These are phyloP conservation scores for Trichoderma simmonsii DNA, from an alignment of 2,329 filamentous ascomycete genomes.

Conservation along the genomic window DNA sequence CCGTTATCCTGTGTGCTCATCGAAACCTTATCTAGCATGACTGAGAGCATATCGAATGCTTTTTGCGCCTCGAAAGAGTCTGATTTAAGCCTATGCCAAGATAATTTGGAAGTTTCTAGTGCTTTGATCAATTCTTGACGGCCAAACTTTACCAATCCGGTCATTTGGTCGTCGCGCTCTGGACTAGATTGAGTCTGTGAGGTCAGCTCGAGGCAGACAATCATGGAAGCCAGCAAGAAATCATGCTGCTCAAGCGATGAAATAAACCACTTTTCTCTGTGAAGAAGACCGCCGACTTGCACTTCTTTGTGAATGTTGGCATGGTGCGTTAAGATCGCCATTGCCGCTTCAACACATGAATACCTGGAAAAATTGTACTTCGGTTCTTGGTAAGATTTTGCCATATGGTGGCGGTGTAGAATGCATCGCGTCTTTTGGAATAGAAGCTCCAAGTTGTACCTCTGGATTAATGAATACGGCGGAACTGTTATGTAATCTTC, in stretches of 20 bases:
- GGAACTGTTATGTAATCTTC: background rate
- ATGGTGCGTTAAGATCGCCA: background rate
- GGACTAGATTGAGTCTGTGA: background rate
- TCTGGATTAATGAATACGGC: background rate
- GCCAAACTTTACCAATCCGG: background rate
- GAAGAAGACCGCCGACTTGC: background rate
- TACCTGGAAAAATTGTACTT: background rate
- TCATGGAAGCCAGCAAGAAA: background rate
- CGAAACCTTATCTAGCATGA: background rate
- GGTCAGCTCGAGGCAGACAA: background rate
- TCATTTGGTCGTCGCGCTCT: background rate
- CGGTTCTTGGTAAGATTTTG: background rate
- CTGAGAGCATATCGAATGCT: background rate
- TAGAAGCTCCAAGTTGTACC: background rate
- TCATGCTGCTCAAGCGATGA: background rate
- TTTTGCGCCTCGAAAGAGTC: background rate
- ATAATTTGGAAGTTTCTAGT: background rate
- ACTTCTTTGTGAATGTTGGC: background rate
- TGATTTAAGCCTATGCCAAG: background rate
- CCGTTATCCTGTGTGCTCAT: background rate
- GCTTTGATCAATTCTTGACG: background rate
- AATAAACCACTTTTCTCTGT: background rate
- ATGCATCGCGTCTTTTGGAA: background rate
- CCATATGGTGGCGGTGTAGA: background rate
- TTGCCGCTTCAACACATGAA: background rate